Evolutionary conservation across 345 rosid genomes (phyloP).

Genomic region (Hypericum androsaemum): DNA sequence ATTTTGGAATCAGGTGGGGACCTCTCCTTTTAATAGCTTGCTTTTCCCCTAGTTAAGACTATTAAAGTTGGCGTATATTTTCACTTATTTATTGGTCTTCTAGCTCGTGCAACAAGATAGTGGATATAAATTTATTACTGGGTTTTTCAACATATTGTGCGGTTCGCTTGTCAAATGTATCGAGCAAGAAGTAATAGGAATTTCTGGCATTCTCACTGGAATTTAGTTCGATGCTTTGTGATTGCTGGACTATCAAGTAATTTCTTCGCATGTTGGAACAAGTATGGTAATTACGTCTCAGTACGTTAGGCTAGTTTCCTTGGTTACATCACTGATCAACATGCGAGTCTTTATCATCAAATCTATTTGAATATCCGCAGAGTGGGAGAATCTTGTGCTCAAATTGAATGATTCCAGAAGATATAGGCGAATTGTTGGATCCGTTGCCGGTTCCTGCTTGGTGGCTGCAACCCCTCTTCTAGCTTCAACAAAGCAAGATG

Average conservation of each 20-base stretch:
- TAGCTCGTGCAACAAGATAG: too few relatives aligned
- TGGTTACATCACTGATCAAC: neutral
- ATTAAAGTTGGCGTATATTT: neutral
- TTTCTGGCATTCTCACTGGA: too few relatives aligned
- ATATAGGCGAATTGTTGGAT: conserved; percentile 74
- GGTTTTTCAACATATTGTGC: neutral
- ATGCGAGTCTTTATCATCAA: too few relatives aligned
- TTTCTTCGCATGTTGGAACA: too few relatives aligned
- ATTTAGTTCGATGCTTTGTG: too few relatives aligned
- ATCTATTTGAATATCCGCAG: conserved; percentile 18
- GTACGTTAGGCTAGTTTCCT: neutral
- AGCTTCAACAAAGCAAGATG: conserved; percentile 55
- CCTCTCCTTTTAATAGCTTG: neutral
- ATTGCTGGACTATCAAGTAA: too few relatives aligned
- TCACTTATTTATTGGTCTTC: conserved; percentile 6
- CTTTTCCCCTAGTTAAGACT: too few relatives aligned
- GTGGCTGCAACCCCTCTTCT: conserved; percentile 63
- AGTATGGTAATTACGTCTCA: too few relatives aligned
- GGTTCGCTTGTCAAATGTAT: too few relatives aligned
- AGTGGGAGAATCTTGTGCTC: conserved; percentile 51
- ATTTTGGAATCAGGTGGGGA: conserved; percentile 25
- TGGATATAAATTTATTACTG: neutral
- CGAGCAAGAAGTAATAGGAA: too few relatives aligned
- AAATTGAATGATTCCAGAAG: conserved; percentile 61
- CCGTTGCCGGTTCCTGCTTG: conserved; percentile 71